phyloP scores from a whole-genome alignment of 1,284 basidiomycete genomes.

The Ceratobasidium sp. region DNA sequence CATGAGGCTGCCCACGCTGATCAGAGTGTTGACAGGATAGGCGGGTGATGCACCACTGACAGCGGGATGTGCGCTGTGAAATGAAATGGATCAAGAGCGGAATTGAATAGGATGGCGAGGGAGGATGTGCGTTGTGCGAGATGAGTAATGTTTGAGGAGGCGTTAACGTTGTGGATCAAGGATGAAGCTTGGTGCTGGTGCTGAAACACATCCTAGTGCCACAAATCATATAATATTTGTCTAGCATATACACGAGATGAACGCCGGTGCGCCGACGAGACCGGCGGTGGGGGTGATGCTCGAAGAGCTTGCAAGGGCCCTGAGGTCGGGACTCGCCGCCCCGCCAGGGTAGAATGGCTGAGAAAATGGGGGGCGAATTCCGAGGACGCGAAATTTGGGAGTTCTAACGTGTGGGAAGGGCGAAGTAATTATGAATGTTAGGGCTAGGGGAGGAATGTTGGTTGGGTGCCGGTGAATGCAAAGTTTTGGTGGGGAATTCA shows the following conservation, averaged over 20 bases:
- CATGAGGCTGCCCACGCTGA: neutral
- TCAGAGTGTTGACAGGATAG: neutral
- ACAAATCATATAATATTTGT: constrained; percentile 4
- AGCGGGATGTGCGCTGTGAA: constrained; percentile 17
- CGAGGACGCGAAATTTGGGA: neutral
- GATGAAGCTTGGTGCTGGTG: neutral
- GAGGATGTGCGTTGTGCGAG: neutral
- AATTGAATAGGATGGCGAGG: neutral
- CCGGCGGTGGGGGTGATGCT: neutral
- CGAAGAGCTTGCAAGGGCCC: neutral
- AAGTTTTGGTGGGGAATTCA: too few species aligned
- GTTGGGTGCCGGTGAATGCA: too few species aligned
- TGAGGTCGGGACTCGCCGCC: neutral
- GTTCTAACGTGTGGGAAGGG: neutral
- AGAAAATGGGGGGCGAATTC: neutral
- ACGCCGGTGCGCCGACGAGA: neutral
- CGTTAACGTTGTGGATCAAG: neutral
- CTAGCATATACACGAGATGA: neutral
- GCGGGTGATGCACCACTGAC: constrained; percentile 20
- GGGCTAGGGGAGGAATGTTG: neutral
- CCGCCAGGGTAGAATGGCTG: neutral
- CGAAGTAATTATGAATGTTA: neutral
- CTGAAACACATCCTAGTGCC: neutral
- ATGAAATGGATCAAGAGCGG: neutral
- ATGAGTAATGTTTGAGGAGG: neutral